phyloP scores from a whole-genome alignment of 1,284 basidiomycete species.

The Pseudozyma sp. region DNA sequence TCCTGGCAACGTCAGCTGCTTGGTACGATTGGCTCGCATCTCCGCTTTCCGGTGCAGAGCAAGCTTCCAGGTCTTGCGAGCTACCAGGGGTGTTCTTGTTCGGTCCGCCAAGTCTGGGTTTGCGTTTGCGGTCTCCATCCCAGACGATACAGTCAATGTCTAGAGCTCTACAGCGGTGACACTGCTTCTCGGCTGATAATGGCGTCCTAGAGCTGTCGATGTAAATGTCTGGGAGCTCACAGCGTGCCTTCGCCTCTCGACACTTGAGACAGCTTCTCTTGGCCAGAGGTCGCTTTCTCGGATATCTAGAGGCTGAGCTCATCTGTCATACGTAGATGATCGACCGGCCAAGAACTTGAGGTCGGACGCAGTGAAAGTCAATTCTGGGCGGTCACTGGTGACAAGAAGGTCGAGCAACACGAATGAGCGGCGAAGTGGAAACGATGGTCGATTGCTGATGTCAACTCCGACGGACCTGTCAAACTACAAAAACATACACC shows the following conservation, averaged over 20 bases:
- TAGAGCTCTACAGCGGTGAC: conserved; percentile 44
- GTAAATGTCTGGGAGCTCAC: conserved; percentile 49
- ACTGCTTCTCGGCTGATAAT: conserved; percentile 25
- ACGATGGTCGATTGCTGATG: no score
- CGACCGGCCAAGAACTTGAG: no score
- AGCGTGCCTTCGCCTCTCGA: conserved; percentile 48
- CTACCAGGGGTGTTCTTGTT: neutral
- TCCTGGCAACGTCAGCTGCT: no score
- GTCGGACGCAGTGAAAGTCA: no score
- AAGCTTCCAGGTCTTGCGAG: neutral
- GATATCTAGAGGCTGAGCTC: neutral
- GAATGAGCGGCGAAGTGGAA: no score
- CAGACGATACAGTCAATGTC: conserved; percentile 48
- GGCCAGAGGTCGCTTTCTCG: conserved; percentile 32
- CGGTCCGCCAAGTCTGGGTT: conserved; percentile 9
- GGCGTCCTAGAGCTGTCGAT: conserved; percentile 42
- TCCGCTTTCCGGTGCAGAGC: no score
- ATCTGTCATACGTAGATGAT: neutral
- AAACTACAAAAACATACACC: neutral
- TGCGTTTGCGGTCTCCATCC: conserved; percentile 53
- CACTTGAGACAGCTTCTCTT: conserved; percentile 51
- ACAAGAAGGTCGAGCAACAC: neutral
- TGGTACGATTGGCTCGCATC: no score
- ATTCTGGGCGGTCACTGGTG: neutral
- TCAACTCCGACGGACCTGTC: conserved; percentile 29